Percentiles rank a stretch among this genome's conserved stretches.
phyloP scores from a whole-genome alignment of 1,284 basidiomycete species.

The Pseudozyma hubeiensis region DNA sequence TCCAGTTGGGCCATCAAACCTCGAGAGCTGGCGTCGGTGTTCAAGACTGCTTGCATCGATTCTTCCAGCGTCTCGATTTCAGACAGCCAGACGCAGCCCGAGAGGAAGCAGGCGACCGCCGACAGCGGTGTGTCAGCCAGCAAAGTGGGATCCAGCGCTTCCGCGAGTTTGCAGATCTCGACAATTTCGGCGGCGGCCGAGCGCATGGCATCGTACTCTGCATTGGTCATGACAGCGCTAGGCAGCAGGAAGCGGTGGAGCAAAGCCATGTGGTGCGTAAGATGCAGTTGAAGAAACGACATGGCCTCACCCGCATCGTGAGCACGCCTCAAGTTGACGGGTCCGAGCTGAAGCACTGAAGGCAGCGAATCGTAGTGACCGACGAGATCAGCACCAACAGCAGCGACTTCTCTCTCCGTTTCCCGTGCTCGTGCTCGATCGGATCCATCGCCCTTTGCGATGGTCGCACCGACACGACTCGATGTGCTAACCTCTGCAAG shows the following conservation, averaged over 20 bases:
- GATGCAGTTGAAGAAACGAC: conserved; percentile 41
- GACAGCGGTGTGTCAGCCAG: conserved; percentile 37
- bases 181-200: conserved; percentile 26
- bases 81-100: conserved; percentile 24
- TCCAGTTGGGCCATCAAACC: conserved; percentile 9
- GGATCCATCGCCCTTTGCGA: neutral
- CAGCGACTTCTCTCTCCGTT: conserved; percentile 20
- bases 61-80: conserved; percentile 34
- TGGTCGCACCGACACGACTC: neutral
- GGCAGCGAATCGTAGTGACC: conserved; percentile 40
- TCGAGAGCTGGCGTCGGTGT: neutral
- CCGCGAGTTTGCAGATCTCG: conserved; percentile 32
- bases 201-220: conserved; percentile 36
- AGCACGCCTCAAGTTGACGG: conserved; percentile 22
- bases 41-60: conserved; percentile 1
- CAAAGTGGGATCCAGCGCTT: conserved; percentile 21
- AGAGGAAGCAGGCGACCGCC: conserved; percentile 25
- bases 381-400: conserved; percentile 30
- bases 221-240: conserved; percentile 13
- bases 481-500: conserved; percentile 20
- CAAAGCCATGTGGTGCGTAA: conserved; percentile 38
- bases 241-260: conserved; percentile 29
- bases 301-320: conserved; percentile 29
- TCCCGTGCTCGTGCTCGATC: conserved; percentile 15
- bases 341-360: conserved; percentile 22